Evolutionary conservation across 176 grass and related monocot genomes (phyloP), one percentile per base, ranked within the genome.

Genomic region (Hyparrhenia diplandra): DNA sequence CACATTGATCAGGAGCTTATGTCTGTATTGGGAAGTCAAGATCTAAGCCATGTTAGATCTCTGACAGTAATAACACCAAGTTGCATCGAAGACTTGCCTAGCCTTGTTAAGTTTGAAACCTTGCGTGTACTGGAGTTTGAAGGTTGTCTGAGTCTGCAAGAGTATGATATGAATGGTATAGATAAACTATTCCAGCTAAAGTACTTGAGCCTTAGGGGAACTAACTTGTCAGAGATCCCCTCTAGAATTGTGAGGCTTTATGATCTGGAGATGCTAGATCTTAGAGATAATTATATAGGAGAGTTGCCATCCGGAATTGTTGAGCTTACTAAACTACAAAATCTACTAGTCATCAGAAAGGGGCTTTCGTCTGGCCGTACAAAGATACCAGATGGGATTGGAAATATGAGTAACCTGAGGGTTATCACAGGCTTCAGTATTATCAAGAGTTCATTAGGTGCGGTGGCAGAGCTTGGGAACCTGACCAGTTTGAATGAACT

Each of bases 201-300:
- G 32, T 59, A 70, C 24, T 36, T 81, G 34, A 81, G 78, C 49
- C 16, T 81, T 70, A 27, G 35, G 2, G 0, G 0, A 0, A 70
- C 34, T 1, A 0, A 0, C 1, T 41, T 69, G 5, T 8, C 4
- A 10, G 7, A 40, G 34, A 1, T 59, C 3, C 78, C 47, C 18
- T 13, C 16, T 13, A 16, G 34, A 70, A 13, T 81, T 30, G 4
- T 13, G 34, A 70, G 6, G 10, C 5, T 70, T 2, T 24, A n/a
- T 69, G 34, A 13, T 21, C 23, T 81, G 1, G 17, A 49, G 21
- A 70, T 35, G 0, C 35, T 81, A 9, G 78, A 81, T n/a, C 34
- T 81, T 1, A 42, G 34, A 5, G 0, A 0, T 4, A 59, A 66
- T 13, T 0, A 0, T 2, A 23, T 81, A 17, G 0, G 0, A 5